These are phyloP conservation scores for Ustilago crameri DNA, from an alignment of 1,284 basidiomycete genomes.

Conservation along the genomic window DNA sequence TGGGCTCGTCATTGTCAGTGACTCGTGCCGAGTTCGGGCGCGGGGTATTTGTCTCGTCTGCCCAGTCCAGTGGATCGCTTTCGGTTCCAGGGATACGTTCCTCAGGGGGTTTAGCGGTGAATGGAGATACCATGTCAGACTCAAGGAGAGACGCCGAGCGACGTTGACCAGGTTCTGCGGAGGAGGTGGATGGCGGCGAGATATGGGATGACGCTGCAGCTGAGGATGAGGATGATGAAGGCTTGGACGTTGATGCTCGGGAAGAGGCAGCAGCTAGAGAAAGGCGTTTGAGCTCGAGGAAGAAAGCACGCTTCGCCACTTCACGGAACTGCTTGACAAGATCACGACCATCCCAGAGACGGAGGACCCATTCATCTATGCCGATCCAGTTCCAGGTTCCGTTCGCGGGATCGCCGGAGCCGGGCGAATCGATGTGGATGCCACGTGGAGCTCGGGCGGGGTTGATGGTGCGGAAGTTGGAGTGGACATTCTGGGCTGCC, in stretches of 20 bases:
- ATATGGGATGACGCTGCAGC: conserved; percentile 18
- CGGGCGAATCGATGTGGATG: conserved; percentile 48
- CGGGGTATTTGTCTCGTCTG: conserved; percentile 22
- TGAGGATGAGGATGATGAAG: conserved; percentile 17
- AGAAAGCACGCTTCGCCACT: conserved; percentile 41
- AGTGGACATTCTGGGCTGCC: conserved; percentile 52
- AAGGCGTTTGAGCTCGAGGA: conserved; percentile 50
- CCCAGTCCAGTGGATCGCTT: conserved; percentile 47
- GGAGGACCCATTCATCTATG: conserved; percentile 51
- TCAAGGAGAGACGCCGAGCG: conserved; percentile 12
- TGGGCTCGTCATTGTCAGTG: conserved; percentile 40
- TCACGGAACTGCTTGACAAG: conserved; percentile 49
- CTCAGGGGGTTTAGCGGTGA: conserved; percentile 21
- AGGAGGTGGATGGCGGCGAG: conserved; percentile 13
- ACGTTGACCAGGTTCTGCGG: background rate
- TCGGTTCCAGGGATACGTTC: conserved; percentile 39
- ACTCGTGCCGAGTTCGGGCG: conserved; percentile 20
- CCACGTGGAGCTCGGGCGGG: conserved; percentile 40
- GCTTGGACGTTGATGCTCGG: conserved; percentile 12
- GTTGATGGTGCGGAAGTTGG: conserved; percentile 45
- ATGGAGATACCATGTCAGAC: conserved; percentile 42
- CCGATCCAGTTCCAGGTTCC: conserved; percentile 50
- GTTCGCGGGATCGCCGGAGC: conserved; percentile 40
- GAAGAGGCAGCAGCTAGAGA: conserved; percentile 18
- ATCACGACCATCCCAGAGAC: conserved; percentile 51